These are phyloP conservation scores for Hymenoscyphus infarciens DNA, from an alignment of 2,329 filamentous ascomycete genomes.

Conservation along the genomic window DNA sequence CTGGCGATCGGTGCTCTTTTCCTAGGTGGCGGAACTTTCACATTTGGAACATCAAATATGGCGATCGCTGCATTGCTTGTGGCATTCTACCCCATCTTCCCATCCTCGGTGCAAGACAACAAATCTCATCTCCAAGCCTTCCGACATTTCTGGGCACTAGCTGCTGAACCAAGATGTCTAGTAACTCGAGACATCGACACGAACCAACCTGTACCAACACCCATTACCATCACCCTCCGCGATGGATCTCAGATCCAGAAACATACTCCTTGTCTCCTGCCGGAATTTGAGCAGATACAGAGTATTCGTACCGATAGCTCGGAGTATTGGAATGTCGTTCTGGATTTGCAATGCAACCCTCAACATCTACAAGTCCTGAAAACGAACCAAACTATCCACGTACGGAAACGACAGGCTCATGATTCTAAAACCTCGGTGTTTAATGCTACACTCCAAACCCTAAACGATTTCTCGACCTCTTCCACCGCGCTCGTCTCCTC, in stretches of 20 bases:
- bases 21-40: constrained; percentile 86
- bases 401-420: constrained; percentile 56
- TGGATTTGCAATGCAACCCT: constrained; percentile 59
- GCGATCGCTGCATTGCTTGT: constrained; percentile 83
- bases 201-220: constrained; percentile 70
- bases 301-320: constrained; percentile 48
- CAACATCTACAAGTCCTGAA: constrained; percentile 55
- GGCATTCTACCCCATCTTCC: constrained; percentile 92
- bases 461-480: constrained; percentile 50
- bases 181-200: constrained; percentile 85
- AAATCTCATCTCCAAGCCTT: constrained; percentile 93
- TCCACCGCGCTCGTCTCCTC: constrained; percentile 28
- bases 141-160: constrained; percentile 94
- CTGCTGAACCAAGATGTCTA: constrained; percentile 83
- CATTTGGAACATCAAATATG: constrained; percentile 82
- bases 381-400: constrained; percentile 58
- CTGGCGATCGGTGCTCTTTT: constrained; percentile 90
- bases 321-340: constrained; percentile 64
- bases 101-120: constrained; percentile 86
- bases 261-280: constrained; percentile 39
- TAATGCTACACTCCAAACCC: constrained; percentile 57
- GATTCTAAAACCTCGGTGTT: constrained; percentile 57
- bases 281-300: constrained; percentile 47
- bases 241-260: constrained; percentile 24
- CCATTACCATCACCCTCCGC: constrained; percentile 55